Conservation (phyloP, 129 eudicot species). For the Scalesia atractyloides region DNA sequence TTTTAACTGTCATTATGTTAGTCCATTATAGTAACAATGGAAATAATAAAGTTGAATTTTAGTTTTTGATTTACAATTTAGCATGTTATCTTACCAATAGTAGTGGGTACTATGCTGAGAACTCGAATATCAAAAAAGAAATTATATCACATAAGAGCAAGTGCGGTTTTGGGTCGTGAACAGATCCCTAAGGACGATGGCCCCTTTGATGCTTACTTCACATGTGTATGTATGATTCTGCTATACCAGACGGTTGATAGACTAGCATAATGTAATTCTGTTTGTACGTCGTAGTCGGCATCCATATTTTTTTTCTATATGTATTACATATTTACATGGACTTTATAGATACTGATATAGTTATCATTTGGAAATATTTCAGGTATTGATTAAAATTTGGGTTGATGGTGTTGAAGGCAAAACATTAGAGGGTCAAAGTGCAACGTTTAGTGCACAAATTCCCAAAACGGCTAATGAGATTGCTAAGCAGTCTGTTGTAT, state of each 20-base stretch:
- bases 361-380: conserved; percentile 33
- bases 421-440: conserved; percentile 55
- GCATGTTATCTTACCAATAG: neutral
- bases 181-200: neutral
- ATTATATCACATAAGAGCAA: neutral
- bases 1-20: neutral
- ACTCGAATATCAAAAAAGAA: neutral
- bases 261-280: conserved; percentile 6
- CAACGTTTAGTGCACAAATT: conserved; percentile 56
- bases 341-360: conserved; percentile 13
- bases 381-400: conserved; percentile 63
- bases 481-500: conserved; percentile 38
- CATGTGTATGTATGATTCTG: neutral
- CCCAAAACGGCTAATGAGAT: conserved; percentile 43
- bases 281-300: conserved; percentile 15
- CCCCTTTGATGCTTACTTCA: neutral
- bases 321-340: neutral
- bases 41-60: neutral
- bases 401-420: conserved; percentile 53
- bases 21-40: conserved; percentile 4
- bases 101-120: neutral
- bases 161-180: neutral
- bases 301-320: neutral
- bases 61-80: conserved; percentile 8
- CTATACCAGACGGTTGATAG: neutral